phyloP scores from a whole-genome alignment of 768 basidiomycete species.

The Hydnomerulius pinastri region DNA sequence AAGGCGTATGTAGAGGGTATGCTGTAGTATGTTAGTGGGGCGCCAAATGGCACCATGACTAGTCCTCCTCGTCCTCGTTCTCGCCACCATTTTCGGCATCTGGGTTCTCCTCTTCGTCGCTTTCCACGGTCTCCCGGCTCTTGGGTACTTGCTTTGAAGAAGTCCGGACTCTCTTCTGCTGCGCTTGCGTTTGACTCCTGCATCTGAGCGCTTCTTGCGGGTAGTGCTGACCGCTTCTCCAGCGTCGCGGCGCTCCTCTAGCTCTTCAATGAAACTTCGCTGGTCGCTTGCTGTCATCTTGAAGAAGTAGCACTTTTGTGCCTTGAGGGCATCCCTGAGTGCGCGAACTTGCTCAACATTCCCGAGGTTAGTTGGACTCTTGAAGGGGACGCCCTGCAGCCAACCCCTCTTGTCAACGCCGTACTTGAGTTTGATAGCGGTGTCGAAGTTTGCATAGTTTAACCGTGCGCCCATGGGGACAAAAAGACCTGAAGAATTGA shows the following conservation, averaged over 20 bases:
- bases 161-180: too few relatives aligned
- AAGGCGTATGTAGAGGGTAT: too few relatives aligned
- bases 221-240: conserved; percentile 1
- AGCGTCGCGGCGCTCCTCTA: neutral
- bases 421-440: neutral
- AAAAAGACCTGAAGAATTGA: neutral
- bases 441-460: conserved; percentile 4
- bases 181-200: too few relatives aligned
- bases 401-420: conserved; percentile 2
- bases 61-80: too few relatives aligned
- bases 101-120: too few relatives aligned
- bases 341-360: neutral
- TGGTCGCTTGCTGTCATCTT: neutral
- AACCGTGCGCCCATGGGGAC: neutral
- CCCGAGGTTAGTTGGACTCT: neutral
- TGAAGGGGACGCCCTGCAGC: conserved; percentile 3
- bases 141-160: too few relatives aligned
- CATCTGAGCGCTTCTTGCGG: too few relatives aligned
- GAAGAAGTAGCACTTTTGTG: neutral
- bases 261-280: neutral
- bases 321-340: neutral
- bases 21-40: too few relatives aligned
- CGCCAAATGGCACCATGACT: too few relatives aligned
- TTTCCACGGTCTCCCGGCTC: too few relatives aligned
- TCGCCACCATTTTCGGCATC: too few relatives aligned